Base-by-base conservation (phyloP, 2,329 filamentous ascomycete genomes). In the Diaporthe humulicola region DNA sequence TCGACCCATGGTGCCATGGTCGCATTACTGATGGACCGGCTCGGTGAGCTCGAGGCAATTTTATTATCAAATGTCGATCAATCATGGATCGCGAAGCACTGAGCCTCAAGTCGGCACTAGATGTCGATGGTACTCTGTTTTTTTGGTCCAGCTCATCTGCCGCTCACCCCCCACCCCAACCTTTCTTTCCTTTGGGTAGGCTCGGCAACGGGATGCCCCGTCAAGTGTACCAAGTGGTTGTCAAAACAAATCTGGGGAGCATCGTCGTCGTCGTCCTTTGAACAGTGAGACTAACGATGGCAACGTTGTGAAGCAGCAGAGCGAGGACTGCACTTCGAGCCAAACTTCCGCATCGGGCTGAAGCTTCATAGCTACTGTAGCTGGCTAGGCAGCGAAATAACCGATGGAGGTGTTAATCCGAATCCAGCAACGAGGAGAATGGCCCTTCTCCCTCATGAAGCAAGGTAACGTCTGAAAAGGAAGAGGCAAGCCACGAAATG, bases 321-420 rank as follows among this genome's bases (percentile, higher is more conserved):
- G 22, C 36, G 12, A 17, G 60, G 10, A 25, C 38, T 58, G 56
- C 38, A 15, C 60, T 42, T 71, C 69, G 67, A 74, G 33, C 66
- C 70, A 66, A 40, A 30, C 30, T 71, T 45, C 73, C 73, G 30
- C 57, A 57, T 71, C 36, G 73, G 57, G 67, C 12, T 8, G 30
- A 22, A 30, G 64, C 15, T 15, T 40, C 33, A 8, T 40, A 19
- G 48, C 22, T 40, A 17, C 28, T n/a, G 15, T 40, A 19, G 48
- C 22, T 40, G 14, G 19, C 28, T 3, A 40, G 60, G 40, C 40
- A 30, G n/a, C n/a, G 40, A 19, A 5, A n/a, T 7, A 40, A 40
- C 12, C 33, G 64, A 48, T 28, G 33, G n/a, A 40, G 33, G 25
- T 36, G 15, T 22, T 30, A n/a, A 2, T 38, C 33, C 33, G 64